phyloP scores from a whole-genome alignment of 2,329 filamentous ascomycete species.

The Apiospora marii region DNA sequence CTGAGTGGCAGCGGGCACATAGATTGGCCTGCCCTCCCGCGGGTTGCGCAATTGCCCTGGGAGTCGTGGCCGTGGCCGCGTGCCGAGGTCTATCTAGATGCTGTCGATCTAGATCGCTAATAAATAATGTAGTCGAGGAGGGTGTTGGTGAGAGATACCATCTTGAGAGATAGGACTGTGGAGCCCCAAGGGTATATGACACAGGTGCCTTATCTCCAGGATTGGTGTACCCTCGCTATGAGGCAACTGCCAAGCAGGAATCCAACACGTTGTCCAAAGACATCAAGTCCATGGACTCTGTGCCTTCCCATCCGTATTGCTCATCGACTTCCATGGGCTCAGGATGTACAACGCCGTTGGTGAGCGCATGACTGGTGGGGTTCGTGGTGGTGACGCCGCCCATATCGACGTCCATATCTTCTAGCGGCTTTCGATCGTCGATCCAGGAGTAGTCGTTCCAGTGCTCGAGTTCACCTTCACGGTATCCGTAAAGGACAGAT shows the following conservation, averaged over 20 bases:
- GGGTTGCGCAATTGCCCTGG: background rate
- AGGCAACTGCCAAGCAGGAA: constrained; percentile 58
- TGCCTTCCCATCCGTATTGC: constrained; percentile 66
- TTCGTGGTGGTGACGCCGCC: constrained; percentile 45
- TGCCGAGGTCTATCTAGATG: constrained; percentile 14
- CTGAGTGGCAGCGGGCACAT: constrained; percentile 5
- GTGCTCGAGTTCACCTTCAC: constrained; percentile 78
- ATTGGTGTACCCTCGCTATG: constrained; percentile 38
- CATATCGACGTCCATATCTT: constrained; percentile 42
- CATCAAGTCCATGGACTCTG: constrained; percentile 58
- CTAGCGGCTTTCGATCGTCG: constrained; percentile 45
- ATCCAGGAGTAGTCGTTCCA: constrained; percentile 68
- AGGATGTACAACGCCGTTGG: constrained; percentile 51
- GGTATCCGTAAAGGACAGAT: constrained; percentile 73
- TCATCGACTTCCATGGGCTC: constrained; percentile 68
- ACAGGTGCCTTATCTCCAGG: background rate
- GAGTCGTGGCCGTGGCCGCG: background rate
- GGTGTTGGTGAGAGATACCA: background rate
- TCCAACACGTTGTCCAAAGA: constrained; percentile 65
- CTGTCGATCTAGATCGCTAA: constrained; percentile 1
- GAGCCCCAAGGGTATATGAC: background rate
- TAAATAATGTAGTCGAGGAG: background rate
- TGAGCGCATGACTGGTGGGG: constrained; percentile 49
- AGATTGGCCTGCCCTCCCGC: background rate
- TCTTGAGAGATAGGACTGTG: background rate